Evolutionary conservation across 1,284 basidiomycete species (phyloP).

Genomic region (Irpex rosettiformis): DNA sequence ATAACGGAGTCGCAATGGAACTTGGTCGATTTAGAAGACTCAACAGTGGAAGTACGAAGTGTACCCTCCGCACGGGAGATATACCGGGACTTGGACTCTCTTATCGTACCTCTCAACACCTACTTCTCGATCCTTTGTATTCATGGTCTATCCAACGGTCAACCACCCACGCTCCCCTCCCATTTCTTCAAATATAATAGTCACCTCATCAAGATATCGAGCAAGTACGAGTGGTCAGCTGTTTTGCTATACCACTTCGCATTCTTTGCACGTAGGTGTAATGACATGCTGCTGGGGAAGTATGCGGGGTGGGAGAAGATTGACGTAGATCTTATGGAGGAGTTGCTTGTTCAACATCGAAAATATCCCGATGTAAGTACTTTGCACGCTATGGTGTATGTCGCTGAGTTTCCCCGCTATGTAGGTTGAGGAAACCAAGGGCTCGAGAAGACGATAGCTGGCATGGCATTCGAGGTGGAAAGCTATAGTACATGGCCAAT

Average conservation of each 20-base stretch:
- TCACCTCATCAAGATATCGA: conserved; percentile 28
- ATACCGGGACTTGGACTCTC: conserved; percentile 31
- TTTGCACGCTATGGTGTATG: neutral
- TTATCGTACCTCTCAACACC: conserved; percentile 30
- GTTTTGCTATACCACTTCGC: conserved; percentile 33
- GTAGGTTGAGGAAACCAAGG: neutral
- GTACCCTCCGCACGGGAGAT: conserved; percentile 26
- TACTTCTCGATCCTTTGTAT: conserved; percentile 33
- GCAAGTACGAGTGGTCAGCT: conserved; percentile 32
- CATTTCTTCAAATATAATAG: conserved; percentile 31
- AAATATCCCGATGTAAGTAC: conserved; percentile 16
- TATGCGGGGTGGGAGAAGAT: conserved; percentile 29
- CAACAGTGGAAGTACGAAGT: conserved; percentile 21
- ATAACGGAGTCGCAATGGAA: conserved; percentile 29
- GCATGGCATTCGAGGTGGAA: neutral
- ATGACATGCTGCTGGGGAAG: conserved; percentile 31
- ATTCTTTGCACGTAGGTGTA: conserved; percentile 29
- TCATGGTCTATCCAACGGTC: conserved; percentile 26
- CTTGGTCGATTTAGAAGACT: conserved; percentile 29
- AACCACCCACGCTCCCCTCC: conserved; percentile 25
- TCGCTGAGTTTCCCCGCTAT: too few species aligned
- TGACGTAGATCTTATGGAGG: conserved; percentile 32
- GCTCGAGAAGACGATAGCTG: neutral
- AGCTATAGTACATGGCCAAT: neutral
- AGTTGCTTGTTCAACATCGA: conserved; percentile 28